Evolutionary conservation across 176 grass and related monocot genomes (phyloP), one percentile per base, ranked within the genome.

Genomic region (Bonia amplexicaulis): DNA sequence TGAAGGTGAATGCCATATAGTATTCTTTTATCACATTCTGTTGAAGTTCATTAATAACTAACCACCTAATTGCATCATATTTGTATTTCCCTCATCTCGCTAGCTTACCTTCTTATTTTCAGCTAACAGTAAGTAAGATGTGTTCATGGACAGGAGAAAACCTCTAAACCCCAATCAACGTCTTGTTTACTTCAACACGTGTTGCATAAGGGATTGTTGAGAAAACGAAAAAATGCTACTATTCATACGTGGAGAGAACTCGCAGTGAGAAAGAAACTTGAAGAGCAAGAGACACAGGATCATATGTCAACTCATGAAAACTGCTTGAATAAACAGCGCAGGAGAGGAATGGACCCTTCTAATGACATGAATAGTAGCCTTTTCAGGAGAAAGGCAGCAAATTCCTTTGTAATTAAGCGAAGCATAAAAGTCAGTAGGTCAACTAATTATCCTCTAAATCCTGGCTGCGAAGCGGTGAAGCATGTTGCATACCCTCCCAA

Each of bases 71-170:
- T 83, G 12, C 44, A 67, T 68, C 69, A 16, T 75, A 27, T 71
- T 53, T 5, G 8, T 47, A 39, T 83, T 88, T 64, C 72, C 22
- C 37, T n/a, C 29, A 31, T 66, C 22, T 67, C 60, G 73, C 46
- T 63, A 55, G 66, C 19, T 82, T 82, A 23, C 1, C 59, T 73
- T 71, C 20, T 74, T 71, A 54, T 87, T 84, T 77, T 83, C 49
- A 83, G 51, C 33, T 87, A 71, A 80, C 54, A 68, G 8, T 81
- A 57, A 74, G 66, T 41, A 75, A 80, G 49, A 2, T 6, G n/a
- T 83, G 31, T 74, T 87, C 60, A 74, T 91, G 79, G 52, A 70
- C 85, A 95, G 88, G 90, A 89, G 51, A 82, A 88, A 88, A 77
- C 31, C 33, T 75, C 33, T 81, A 88, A 83, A 41, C 68, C 63